Base-by-base conservation (phyloP, 2,329 filamentous ascomycete genomes). In the Leptographium procerum region DNA sequence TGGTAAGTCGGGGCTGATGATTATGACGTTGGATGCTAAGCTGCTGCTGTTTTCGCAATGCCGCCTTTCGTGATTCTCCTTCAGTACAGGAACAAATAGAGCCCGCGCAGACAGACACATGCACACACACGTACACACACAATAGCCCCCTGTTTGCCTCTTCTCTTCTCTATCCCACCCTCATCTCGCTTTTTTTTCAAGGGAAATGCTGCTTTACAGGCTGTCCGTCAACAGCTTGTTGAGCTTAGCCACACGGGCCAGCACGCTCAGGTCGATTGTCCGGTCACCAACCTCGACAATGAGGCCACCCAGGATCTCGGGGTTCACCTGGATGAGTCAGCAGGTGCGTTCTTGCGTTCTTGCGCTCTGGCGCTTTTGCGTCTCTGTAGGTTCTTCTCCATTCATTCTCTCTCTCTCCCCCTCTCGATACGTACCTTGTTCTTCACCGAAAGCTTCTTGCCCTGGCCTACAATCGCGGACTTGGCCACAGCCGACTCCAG, bases 171-270 rank as follows among this genome's bases (percentile, higher is more conserved):
- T 36, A 13, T 36, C n/a, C n/a, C n/a, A n/a, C n/a, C n/a, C n/a
- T n/a, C n/a, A n/a, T n/a, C 19, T 45, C 40, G 6, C 16, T 16
- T 9, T 45, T 19, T 9, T 14, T n/a, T 45, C 11, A 45, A n/a
- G n/a, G n/a, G 40, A 4, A 48, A 24, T 24, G 16, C 16, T 22
- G 10, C 19, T 34, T 89, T 96, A 99, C 88, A 99, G 81, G 75
- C 87, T 83, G 78, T 99, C 94, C 68, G 83, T 91, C 72, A 99
- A 88, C 73, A 96, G 86, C 87, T 97, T 99, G 89, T 99, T 99
- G 84, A 99, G 89, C 85, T 91, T 95, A 74, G 89, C 83, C 76
- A 99, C 87, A 83, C 92, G 95, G 73, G 88, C 81, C 55, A 92
- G 92, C 70, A 99, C 91, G 76, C 88, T 94, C 67, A 96, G 87